Evolutionary conservation across 805 yeast species (phyloP), one percentile per base, ranked within the genome.

Genomic region (Starmerella roubikii): DNA sequence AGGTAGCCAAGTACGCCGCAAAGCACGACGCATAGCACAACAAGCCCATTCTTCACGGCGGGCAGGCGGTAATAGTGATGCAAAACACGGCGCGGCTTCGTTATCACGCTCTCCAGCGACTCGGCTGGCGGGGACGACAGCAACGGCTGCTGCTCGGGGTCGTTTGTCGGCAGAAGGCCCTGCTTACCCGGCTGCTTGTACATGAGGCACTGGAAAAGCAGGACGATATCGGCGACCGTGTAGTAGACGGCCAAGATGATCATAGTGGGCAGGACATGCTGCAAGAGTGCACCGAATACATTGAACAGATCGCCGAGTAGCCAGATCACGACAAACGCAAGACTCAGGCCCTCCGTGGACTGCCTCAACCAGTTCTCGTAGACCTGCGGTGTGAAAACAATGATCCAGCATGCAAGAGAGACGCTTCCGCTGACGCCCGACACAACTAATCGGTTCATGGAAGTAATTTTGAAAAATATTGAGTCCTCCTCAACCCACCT

Each of bases 401-500:
- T 86, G 43, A 91, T 78, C 98, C 98, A 88, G 58, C 96, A 91
- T 13, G 96, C 94, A 34, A 88, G 72, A 16, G 97, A 88, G 26
- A 91, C 84, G 11, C 94, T 83, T 21, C 81, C 55, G 41, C 42
- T 35, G 10, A 51, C 38, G 24, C 54, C 54, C 21, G 52, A 48
- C 7, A 51, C 36, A 3, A 39, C 47, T 4, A 34, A 16, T 7
- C 31, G 11, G 16, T 29, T 20, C 29, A 26, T 26, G 9, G 9
- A 23, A 23, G 9, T 23, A 9, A 23, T 15, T 12, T 26, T 22
- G 24, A 7, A 22, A 22, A 22, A 8, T 22, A 22, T 7, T 22
- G 10, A 10, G 24, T 8, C 24, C 24, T 22, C 24, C 7, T 10
- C 24, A 22, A 7, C 24, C 24, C 7, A 10, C 24, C 24, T 22